Conservation (phyloP, 805 yeast genomes). For the Candida hispaniensis region DNA sequence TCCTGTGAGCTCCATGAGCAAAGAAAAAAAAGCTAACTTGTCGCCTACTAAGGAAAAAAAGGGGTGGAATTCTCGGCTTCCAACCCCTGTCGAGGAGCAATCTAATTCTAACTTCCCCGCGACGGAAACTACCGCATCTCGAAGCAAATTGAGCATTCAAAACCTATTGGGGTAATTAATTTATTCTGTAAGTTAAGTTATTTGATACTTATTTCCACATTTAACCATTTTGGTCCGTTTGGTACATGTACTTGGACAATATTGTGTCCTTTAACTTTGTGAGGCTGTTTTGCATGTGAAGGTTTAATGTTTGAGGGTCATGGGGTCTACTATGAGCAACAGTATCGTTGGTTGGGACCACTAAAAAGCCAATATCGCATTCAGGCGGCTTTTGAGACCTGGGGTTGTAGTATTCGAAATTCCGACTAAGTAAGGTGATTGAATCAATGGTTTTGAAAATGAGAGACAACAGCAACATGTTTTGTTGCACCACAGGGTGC, state of each 20-base stretch:
- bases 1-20: conserved; percentile 24
- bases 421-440: conserved; percentile 13
- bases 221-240: no score
- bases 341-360: no score
- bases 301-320: no score
- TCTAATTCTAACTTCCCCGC: conserved; percentile 2
- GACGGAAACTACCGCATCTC: conserved; percentile 9
- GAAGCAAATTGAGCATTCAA: conserved; percentile 13
- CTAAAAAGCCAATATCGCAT: no score
- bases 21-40: not conserved
- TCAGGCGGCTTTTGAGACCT: no score
- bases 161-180: conserved; percentile 13
- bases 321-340: no score
- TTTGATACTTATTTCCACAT: no score
- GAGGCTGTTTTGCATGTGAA: no score
- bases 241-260: no score
- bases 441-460: conserved; percentile 17
- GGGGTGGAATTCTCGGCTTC: conserved; percentile 1
- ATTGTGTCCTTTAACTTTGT: no score
- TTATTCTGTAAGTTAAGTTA: no score
- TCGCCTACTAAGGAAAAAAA: not conserved
- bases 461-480: conserved; percentile 18
- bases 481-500: conserved; percentile 18
- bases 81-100: conserved; percentile 1
- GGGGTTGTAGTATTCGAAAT: no score